phyloP scores from a whole-genome alignment of 2,329 filamentous ascomycete genomes.

The Ophiostoma australiae region DNA sequence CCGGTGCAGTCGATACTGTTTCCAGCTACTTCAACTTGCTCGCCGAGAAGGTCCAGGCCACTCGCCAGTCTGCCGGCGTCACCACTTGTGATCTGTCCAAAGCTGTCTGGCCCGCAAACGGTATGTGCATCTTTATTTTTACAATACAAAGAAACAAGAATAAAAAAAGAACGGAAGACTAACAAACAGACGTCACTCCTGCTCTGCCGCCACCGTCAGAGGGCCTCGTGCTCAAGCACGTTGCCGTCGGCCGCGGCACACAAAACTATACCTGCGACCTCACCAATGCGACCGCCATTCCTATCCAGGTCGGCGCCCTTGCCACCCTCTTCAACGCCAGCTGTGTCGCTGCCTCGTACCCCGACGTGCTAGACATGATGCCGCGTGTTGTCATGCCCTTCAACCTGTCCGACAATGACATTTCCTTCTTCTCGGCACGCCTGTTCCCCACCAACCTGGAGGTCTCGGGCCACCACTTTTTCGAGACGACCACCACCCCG shows the following conservation, averaged over 20 bases:
- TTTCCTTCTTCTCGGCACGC: conserved; percentile 32
- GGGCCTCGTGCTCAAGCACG: conserved; percentile 64
- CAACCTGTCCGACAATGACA: conserved; percentile 43
- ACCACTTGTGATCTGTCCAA: conserved; percentile 52
- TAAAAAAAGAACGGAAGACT: conserved; percentile 34
- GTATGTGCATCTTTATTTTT: conserved; percentile 28
- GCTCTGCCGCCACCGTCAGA: conserved; percentile 47
- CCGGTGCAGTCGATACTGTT: conserved; percentile 44
- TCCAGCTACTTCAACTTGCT: conserved; percentile 59
- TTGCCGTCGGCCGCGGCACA: conserved; percentile 80
- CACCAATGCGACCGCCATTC: conserved; percentile 54
- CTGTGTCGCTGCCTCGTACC: conserved; percentile 67
- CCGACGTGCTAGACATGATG: conserved; percentile 60
- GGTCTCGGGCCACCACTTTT: conserved; percentile 76
- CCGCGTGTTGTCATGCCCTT: conserved; percentile 65
- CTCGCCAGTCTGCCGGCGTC: conserved; percentile 39
- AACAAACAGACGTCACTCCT: conserved; percentile 24
- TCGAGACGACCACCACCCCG: conserved; percentile 61
- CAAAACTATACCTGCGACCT: conserved; percentile 88
- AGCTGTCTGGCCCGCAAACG: conserved; percentile 46
- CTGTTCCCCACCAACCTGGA: conserved; percentile 56
- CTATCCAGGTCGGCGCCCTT: conserved; percentile 65
- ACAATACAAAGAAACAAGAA: no score
- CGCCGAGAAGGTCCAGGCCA: conserved; percentile 50
- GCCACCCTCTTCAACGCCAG: conserved; percentile 85